phyloP scores from a whole-genome alignment of 2,329 filamentous ascomycete genomes.

The Elsinoe ampelina region DNA sequence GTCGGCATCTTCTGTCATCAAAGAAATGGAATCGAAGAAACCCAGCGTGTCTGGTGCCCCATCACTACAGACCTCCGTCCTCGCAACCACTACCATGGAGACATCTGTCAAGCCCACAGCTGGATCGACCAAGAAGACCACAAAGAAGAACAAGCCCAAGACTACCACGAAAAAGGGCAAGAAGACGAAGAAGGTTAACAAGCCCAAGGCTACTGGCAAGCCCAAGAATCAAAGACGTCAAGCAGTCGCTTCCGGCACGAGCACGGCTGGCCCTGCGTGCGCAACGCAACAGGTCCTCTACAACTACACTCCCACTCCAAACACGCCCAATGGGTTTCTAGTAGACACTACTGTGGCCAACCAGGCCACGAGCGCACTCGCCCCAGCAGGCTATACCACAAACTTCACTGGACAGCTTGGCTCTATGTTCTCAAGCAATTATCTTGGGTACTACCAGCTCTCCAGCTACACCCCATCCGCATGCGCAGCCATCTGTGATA shows the following conservation, averaged over 20 bases:
- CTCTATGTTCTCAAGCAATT: slow-evolving; percentile 14
- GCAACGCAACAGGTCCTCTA: slow-evolving; percentile 7
- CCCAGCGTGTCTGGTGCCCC: background rate
- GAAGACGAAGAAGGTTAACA: background rate
- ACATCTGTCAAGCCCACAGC: background rate
- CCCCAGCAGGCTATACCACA: slow-evolving; percentile 16
- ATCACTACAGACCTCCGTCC: background rate
- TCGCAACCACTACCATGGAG: background rate
- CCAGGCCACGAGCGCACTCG: slow-evolving; percentile 11
- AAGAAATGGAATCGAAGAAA: background rate
- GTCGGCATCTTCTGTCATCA: slow-evolving; percentile 4
- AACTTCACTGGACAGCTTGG: slow-evolving; percentile 14
- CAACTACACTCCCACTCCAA: slow-evolving; percentile 10
- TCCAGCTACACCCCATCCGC: slow-evolving; percentile 1
- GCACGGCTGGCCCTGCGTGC: background rate
- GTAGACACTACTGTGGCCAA: slow-evolving; percentile 12
- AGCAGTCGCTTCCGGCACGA: background rate
- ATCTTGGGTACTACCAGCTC: slow-evolving; percentile 14
- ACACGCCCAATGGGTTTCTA: slow-evolving; percentile 16
- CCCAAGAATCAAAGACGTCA: slow-evolving; percentile 3
- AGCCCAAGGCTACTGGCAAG: background rate
- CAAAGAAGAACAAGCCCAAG: background rate
- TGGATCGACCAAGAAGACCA: background rate
- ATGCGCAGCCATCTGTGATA: slow-evolving; percentile 13
- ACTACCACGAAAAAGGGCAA: background rate